A percentile compares a stretch with the other conserved stretches of the same genome.
Evolutionary conservation across 192 early-diverging fungal genomes (phyloP).

Genomic region (Coemansia sp.): DNA sequence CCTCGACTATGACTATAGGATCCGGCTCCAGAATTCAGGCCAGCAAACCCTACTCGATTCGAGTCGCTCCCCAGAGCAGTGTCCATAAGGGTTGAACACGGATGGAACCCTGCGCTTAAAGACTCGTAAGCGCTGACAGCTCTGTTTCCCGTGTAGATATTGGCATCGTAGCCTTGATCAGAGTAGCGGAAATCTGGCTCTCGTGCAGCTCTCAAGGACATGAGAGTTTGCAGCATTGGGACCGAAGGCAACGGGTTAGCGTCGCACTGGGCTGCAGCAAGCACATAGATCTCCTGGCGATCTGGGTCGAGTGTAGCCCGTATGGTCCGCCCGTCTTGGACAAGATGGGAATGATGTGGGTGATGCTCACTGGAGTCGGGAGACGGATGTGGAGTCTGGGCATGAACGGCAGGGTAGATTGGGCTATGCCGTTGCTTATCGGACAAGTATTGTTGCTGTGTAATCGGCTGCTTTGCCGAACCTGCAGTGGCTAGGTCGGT

Average conservation of each 20-base stretch:
- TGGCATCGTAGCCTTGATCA: slow-evolving; percentile 6
- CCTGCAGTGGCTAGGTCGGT: slow-evolving; percentile 17
- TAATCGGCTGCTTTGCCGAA: slow-evolving; percentile 28
- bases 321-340: slow-evolving; percentile 49
- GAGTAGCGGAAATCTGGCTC: slow-evolving; percentile 9
- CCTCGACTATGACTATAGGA: neutral
- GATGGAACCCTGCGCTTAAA: slow-evolving; percentile 26
- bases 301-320: slow-evolving; percentile 77
- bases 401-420: slow-evolving; percentile 7
- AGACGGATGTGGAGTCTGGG: slow-evolving; percentile 11
- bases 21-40: neutral
- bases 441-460: slow-evolving; percentile 37
- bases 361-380: slow-evolving; percentile 23
- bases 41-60: neutral
- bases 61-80: slow-evolving; percentile 11
- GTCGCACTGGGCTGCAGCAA: slow-evolving; percentile 54
- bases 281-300: slow-evolving; percentile 81
- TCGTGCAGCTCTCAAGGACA: slow-evolving; percentile 16
- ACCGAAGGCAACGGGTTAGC: slow-evolving; percentile 7
- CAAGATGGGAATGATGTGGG: slow-evolving; percentile 37
- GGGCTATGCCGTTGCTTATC: slow-evolving; percentile 36
- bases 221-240: slow-evolving; percentile 20
- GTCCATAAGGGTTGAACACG: slow-evolving; percentile 37
- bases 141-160: slow-evolving; percentile 11
- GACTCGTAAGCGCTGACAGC: neutral